A percentile compares a stretch with the other conserved stretches of the same genome.
Evolutionary conservation across 2,329 filamentous ascomycete genomes (phyloP).

Genomic region (Thelonectria rubi): DNA sequence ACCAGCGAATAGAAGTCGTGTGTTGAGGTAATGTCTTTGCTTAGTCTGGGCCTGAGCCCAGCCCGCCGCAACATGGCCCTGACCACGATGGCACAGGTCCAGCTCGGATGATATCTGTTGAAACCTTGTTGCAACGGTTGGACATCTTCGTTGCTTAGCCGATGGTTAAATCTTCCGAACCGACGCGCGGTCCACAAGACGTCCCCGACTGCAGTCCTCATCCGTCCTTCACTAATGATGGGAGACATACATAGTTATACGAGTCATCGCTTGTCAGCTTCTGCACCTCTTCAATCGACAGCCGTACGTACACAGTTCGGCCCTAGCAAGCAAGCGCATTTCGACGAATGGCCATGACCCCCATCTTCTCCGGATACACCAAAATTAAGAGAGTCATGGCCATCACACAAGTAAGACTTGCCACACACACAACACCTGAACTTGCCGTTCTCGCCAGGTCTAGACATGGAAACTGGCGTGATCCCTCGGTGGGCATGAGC

Average conservation of each 20-base stretch:
- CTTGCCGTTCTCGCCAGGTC: constrained; percentile 19
- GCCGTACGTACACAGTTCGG: constrained; percentile 1
- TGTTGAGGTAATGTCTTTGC: too few species aligned
- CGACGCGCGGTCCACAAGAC: constrained; percentile 25
- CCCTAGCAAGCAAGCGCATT: background rate
- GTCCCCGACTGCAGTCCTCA: constrained; percentile 29
- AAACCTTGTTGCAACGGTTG: constrained; percentile 33
- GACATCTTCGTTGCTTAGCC: constrained; percentile 25
- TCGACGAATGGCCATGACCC: constrained; percentile 1
- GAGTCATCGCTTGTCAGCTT: constrained; percentile 20
- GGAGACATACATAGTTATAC: background rate
- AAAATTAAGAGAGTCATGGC: background rate
- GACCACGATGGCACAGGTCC: background rate
- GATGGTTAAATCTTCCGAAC: constrained; percentile 41
- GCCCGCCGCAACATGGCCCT: background rate
- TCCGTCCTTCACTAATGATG: constrained; percentile 23
- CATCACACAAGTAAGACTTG: constrained; percentile 24
- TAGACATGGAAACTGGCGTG: constrained; percentile 27
- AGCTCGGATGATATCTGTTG: constrained; percentile 21
- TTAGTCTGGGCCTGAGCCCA: too few species aligned
- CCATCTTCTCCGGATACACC: constrained; percentile 1
- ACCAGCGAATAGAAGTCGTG: background rate
- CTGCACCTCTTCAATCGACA: constrained; percentile 21
- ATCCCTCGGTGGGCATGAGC: constrained; percentile 20
- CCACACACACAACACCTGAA: constrained; percentile 20